These are phyloP conservation scores for Nakazawaea peltata DNA, from an alignment of 805 yeast species.

Conservation along the genomic window DNA sequence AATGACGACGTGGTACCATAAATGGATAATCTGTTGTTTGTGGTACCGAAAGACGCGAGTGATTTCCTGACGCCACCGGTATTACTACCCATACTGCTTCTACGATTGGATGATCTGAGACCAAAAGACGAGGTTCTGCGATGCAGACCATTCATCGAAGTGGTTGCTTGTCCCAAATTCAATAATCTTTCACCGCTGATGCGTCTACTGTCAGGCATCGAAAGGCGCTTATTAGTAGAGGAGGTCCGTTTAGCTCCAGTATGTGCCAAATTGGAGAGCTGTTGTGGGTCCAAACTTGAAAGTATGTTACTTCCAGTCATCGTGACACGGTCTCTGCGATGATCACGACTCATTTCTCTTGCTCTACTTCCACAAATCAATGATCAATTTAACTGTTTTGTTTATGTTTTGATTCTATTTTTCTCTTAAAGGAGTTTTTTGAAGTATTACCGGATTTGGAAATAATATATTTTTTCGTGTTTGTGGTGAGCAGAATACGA, in stretches of 20 bases:
- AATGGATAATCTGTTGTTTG: conserved; percentile 6
- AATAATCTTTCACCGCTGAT: conserved; percentile 5
- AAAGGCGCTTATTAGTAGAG: conserved; percentile 3
- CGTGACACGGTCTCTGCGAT: neutral
- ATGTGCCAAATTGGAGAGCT: conserved; percentile 7
- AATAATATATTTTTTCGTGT: too few species aligned
- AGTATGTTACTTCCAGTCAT: conserved; percentile 3
- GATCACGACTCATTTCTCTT: conserved; percentile 2
- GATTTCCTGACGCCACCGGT: conserved; percentile 3
- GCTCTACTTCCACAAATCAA: too few species aligned
- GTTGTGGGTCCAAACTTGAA: conserved; percentile 6
- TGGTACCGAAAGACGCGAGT: conserved; percentile 2
- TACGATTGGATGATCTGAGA: too few species aligned
- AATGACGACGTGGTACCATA: neutral
- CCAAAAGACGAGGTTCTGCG: conserved; percentile 3
- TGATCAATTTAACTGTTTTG: too few species aligned
- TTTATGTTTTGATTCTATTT: conserved; percentile 2
- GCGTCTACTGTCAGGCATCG: conserved; percentile 6
- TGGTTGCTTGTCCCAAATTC: conserved; percentile 8
- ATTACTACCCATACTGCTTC: neutral
- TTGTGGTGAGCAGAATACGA: too few species aligned
- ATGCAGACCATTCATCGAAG: conserved; percentile 1
- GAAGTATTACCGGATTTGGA: too few species aligned
- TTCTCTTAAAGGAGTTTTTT: neutral
- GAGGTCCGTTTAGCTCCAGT: conserved; percentile 1